Evolutionary conservation across 2,329 filamentous ascomycete genomes (phyloP).

Genomic region (Penicillium sp.): DNA sequence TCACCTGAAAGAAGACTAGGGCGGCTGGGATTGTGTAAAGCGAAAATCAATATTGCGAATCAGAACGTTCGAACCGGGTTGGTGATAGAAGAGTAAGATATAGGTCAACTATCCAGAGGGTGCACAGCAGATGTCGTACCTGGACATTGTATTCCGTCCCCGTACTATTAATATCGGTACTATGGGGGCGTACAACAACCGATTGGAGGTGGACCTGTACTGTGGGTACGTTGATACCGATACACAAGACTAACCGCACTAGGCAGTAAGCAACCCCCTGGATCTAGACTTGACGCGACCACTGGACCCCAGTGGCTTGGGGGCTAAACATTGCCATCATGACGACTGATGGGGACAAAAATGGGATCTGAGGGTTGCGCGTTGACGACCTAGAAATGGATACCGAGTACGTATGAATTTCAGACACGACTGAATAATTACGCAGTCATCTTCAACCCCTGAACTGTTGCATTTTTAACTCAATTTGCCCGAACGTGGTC

Average conservation of each 20-base stretch:
- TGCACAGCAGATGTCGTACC: neutral
- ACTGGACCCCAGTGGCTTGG: neutral
- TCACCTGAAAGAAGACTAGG: constrained; percentile 3
- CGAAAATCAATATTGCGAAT: neutral
- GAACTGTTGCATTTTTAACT: neutral
- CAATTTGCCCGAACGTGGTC: constrained; percentile 2
- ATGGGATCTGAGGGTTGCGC: neutral
- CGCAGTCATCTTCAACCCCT: neutral
- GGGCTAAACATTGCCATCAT: neutral
- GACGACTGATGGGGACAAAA: neutral
- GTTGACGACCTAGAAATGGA: neutral
- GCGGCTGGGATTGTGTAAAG: neutral
- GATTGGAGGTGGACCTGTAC: neutral
- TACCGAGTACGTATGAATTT: too few relatives aligned
- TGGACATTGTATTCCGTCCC: neutral
- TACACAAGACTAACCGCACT: neutral
- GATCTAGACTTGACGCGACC: neutral
- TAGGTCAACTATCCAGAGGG: neutral
- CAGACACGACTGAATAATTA: too few relatives aligned
- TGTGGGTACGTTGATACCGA: neutral
- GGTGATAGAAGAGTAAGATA: neutral
- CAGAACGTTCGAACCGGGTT: neutral
- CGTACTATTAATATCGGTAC: neutral
- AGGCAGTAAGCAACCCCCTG: neutral
- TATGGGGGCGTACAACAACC: too few relatives aligned